Conservation (phyloP, 2,329 filamentous ascomycete genomes). For the Simplicillium sp. region DNA sequence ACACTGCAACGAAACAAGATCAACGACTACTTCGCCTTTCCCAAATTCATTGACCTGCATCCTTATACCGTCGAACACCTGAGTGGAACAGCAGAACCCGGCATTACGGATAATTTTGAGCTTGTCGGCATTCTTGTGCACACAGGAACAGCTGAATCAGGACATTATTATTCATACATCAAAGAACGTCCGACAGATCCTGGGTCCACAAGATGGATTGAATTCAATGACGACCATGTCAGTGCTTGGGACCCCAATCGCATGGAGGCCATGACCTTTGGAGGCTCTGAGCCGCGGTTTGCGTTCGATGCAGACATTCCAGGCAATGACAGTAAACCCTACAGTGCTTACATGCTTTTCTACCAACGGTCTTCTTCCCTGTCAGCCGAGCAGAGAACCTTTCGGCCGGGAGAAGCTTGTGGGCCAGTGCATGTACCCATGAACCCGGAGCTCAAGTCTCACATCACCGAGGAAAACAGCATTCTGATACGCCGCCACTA, state of each 20-base stretch:
- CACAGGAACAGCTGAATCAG: slow-evolving; percentile 83
- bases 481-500: slow-evolving; percentile 67
- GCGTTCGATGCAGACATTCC: slow-evolving; percentile 25
- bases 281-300: slow-evolving; percentile 51
- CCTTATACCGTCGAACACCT: slow-evolving; percentile 85
- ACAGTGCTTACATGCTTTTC: slow-evolving; percentile 96
- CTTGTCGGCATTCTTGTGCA: slow-evolving; percentile 94
- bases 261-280: slow-evolving; percentile 72
- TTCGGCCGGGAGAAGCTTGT: neutral
- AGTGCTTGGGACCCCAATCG: slow-evolving; percentile 62
- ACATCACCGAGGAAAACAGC: slow-evolving; percentile 50
- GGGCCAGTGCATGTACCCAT: too few species aligned
- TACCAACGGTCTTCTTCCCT: slow-evolving; percentile 74
- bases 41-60: slow-evolving; percentile 71
- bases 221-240: slow-evolving; percentile 90
- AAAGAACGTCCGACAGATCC: slow-evolving; percentile 59
- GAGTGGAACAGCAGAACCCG: slow-evolving; percentile 46
- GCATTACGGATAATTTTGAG: slow-evolving; percentile 71
- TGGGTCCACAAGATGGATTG: slow-evolving; percentile 57
- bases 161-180: slow-evolving; percentile 96
- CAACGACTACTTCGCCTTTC: slow-evolving; percentile 90
- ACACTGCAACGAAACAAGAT: slow-evolving; percentile 82
- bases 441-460: too few species aligned
- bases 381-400: slow-evolving; percentile 13
- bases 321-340: slow-evolving; percentile 15